Evolutionary conservation across 805 yeast genomes (phyloP), one percentile per base, ranked within the genome.

Genomic region (Ogataea methanolica): DNA sequence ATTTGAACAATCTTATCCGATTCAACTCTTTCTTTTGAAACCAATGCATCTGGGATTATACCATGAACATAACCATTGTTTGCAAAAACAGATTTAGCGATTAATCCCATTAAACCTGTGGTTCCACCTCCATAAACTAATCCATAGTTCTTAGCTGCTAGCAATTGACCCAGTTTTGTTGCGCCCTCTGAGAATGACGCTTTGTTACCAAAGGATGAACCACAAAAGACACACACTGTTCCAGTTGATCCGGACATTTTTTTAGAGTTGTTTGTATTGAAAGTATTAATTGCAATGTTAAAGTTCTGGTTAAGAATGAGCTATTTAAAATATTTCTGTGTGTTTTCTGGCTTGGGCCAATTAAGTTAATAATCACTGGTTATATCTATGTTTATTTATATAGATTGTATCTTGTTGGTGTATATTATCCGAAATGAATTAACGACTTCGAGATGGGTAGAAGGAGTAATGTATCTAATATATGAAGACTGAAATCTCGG

Each of bases 101-200:
- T 79, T 4, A 79, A 73, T 11, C 94, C 94, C 91, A 87, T 87
- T 43, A 87, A 63, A 4, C 94, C 92, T 1, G 90, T 85, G 33
- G 92, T 82, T 19, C 96, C 96, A 36, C 96, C 96, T 41, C 96
- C 96, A 59, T 89, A 88, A 9, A 88, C 92, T 37, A 88, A 69
- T 3, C 88, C 88, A 83, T 88, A 87, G 46, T 76, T 72, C 44
- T 72, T 70, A 19, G 64, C 56, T 22, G 88, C 86, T 52, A 88
- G 64, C 29, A 73, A 57, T 42, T 68, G 55, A 22, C 96, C 96
- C 39, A 88, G 69, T 23, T 73, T 63, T n/a, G 69, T 55, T 1
- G 96, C 91, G 33, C 70, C 70, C 2, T 68, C 69, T 14, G 82
- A 69, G 59, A 66, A 85, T 4, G 56, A 55, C 6, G 74, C 69